Evolutionary conservation across 2,329 filamentous ascomycete genomes (phyloP), one percentile per base, ranked within the genome.

Genomic region (Setomelanomma holmii): DNA sequence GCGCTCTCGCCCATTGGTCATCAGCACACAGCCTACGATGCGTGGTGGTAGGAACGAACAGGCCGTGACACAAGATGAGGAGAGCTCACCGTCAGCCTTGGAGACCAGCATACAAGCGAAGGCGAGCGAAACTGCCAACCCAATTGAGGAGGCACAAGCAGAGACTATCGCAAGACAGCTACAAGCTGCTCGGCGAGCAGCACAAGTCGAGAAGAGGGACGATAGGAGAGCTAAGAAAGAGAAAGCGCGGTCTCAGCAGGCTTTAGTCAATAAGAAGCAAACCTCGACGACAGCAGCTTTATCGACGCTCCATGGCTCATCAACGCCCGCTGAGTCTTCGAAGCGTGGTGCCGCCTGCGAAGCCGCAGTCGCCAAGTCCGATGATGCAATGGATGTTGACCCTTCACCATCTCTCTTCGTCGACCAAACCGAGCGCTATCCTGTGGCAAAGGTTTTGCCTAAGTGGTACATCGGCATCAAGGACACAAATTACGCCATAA

Each of bases 391-490:
- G 27, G 22, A 24, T 6, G 27, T 27, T 7, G n/a, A n/a, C 6
- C 44, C 22, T 1, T 27, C 35, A 17, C 22, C 30, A 14, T 21
- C 23, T 11, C n/a, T 52, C 3, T 39, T 40, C 10, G 17, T 40
- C 5, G 11, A 45, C 8, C 16, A 20, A n/a, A 51, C 10, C 4
- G 51, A 51, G 1, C 17, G 6, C 12, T 57, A 55, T 17, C 41
- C 22, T 4, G 12, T 46, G 5, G 38, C 17, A 4, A 4, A 30
- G 0, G 11, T 12, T 1, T 42, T 56, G 14, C 58, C 60, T 14
- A 5, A 40, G 10, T 67, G 64, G 64, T 59, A 64, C 43, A 50
- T 30, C 4, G 42, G 40, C 1, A 61, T 67, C 40, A 46, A 38
- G 2, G 17, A 23, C 7, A 48, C 27, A 6, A 20, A 21, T 23